Evolutionary conservation across 2,329 filamentous ascomycete species (phyloP), one percentile per base, ranked within the genome.

Genomic region (Epichloe gansuensis): DNA sequence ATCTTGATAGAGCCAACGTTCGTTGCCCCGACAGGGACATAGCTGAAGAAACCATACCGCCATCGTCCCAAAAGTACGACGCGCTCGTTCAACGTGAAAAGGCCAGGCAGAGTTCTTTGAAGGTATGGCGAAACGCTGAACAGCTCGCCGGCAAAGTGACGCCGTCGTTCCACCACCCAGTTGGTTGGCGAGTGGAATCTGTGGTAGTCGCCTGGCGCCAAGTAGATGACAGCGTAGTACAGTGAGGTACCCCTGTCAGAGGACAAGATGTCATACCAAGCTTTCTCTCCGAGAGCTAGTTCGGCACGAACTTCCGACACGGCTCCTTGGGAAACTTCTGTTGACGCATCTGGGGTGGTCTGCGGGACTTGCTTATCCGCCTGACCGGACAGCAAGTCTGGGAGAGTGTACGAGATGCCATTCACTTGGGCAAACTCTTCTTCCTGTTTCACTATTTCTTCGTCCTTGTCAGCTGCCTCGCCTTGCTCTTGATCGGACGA

Each of bases 1-100:
- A 98, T 81, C 65, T 88, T 87, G 71, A 98, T 97, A 54, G 87
- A 94, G 52, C 93, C 93, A 44, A 98, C 93, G 62, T 98, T 98
- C 23, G 93, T 98, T 7, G 93, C 93, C 56, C 93, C 93, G 36
- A 98, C 93, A 13, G 94, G 90, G 0, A 89, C 91, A 71, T 89
- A 96, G 58, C 84, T 87, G 75, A 98, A 98, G 78, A 98, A 97
- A 17, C 93, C 93, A 80, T 89, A 94, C 52, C 90, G 85, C 93
- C 93, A 98, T 53, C 89, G 80, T 17, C 93, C 93, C 1, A 98
- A 77, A 0, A 98, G 80, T 1, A 95, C 93, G 25, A 98, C 89
- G 51, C 93, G 84, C 71, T 98, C 93, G 68, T 98, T 98, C 21
- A 98, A 76, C 0, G 91, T 96, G 72, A 98, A 98, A 1, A 98